Evolutionary conservation across 139 green algal genomes (phyloP).

Genomic region (Coelastrella sp.): DNA sequence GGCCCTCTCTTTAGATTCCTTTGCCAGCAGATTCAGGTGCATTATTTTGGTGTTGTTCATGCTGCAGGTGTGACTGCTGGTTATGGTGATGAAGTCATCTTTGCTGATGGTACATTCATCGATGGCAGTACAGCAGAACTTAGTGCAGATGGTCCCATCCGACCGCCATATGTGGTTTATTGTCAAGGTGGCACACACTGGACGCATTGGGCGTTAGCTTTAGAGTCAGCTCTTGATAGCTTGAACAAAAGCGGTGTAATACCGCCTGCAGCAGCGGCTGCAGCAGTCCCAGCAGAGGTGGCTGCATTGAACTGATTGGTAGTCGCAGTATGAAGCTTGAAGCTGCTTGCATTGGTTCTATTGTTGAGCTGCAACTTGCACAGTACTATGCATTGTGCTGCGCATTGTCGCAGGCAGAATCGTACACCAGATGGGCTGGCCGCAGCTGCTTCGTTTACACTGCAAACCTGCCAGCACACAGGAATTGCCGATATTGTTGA

Average conservation of each 20-base stretch:
- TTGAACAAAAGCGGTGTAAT: not conserved
- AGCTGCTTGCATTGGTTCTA: too few species aligned
- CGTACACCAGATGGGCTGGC: too few species aligned
- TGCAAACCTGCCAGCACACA: too few species aligned
- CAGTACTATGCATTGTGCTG: too few species aligned
- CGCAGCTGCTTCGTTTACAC: too few species aligned
- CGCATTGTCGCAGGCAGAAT: too few species aligned
- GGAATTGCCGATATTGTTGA: too few species aligned
- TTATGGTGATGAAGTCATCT: slow-evolving; percentile 94
- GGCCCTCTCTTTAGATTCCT: too few species aligned
- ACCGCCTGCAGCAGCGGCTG: slow-evolving; percentile 19
- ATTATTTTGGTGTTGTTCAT: too few species aligned
- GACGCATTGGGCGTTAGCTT: slow-evolving; percentile 90
- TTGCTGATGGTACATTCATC: slow-evolving; percentile 97
- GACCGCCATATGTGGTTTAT: slow-evolving; percentile 92
- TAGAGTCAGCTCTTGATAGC: slow-evolving; percentile 68
- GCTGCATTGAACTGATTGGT: not conserved
- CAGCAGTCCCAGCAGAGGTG: not conserved
- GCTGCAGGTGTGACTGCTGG: slow-evolving; percentile 86
- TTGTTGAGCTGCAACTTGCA: too few species aligned
- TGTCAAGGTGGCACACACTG: slow-evolving; percentile 92
- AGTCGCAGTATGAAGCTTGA: too few species aligned
- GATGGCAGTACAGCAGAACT: slow-evolving; percentile 95
- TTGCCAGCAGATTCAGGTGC: too few species aligned
- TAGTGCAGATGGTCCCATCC: slow-evolving; percentile 91